These are phyloP conservation scores for Alternaria sp. DNA, from an alignment of 2,329 filamentous ascomycete genomes.

Conservation along the genomic window DNA sequence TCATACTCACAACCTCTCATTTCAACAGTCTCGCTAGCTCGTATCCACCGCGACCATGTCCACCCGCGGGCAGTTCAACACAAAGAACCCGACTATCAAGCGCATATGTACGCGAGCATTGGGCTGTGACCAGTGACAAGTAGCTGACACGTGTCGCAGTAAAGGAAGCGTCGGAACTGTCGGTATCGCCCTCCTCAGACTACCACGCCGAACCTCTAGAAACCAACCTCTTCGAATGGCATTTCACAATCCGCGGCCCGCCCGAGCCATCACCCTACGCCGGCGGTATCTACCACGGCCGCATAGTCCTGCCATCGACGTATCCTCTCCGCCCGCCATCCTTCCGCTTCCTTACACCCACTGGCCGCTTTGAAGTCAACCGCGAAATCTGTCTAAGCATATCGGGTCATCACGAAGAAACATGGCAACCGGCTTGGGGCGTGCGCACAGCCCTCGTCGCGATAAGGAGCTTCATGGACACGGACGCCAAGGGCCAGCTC, in stretches of 20 bases:
- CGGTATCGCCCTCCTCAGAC: conserved; percentile 78
- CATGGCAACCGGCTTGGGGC: conserved; percentile 98
- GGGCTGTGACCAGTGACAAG: neutral
- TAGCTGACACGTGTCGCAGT: conserved; percentile 58
- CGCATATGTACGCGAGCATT: conserved; percentile 71
- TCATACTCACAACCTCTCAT: neutral
- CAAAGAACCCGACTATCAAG: conserved; percentile 82
- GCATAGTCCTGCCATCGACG: conserved; percentile 85
- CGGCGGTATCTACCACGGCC: conserved; percentile 89
- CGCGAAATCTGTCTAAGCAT: conserved; percentile 96
- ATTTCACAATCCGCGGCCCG: conserved; percentile 94
- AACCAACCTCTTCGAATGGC: conserved; percentile 95
- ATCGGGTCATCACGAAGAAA: conserved; percentile 94
- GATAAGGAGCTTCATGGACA: conserved; percentile 91
- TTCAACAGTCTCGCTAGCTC: neutral
- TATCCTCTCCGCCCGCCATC: conserved; percentile 92
- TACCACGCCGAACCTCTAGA: conserved; percentile 87
- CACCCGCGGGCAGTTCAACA: conserved; percentile 63
- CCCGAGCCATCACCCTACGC: conserved; percentile 79
- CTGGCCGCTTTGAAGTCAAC: conserved; percentile 93
- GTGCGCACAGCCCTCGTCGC: conserved; percentile 84
- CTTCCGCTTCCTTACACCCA: conserved; percentile 95
- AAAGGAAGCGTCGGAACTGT: conserved; percentile 89
- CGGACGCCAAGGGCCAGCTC: conserved; percentile 83
- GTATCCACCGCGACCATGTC: conserved; percentile 39